Conservation (phyloP, 495 filamentous ascomycete genomes). For the Neurospora sp. region DNA sequence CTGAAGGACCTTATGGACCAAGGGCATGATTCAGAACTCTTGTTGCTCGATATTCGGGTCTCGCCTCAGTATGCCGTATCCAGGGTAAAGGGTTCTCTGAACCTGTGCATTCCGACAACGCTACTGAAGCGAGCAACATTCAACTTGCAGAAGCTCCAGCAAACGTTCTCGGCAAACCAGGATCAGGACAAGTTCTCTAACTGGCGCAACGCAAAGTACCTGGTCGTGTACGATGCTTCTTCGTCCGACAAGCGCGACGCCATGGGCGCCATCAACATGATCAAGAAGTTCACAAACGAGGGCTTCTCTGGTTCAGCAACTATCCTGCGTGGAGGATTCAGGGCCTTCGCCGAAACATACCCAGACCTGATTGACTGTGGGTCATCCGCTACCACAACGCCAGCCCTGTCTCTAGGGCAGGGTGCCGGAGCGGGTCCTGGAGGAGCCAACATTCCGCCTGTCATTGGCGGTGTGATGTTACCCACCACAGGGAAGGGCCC, state of each 20-base stretch:
- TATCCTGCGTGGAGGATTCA: slow-evolving; percentile 56
- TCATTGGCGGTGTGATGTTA: slow-evolving; percentile 79
- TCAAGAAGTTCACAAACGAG: slow-evolving; percentile 85
- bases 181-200: slow-evolving; percentile 65
- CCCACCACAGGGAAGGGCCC: slow-evolving; percentile 54
- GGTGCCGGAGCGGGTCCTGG: slow-evolving; percentile 27
- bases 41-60: slow-evolving; percentile 84
- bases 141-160: slow-evolving; percentile 78
- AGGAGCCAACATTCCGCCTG: slow-evolving; percentile 53
- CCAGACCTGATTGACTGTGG: slow-evolving; percentile 38
- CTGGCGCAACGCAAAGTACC: slow-evolving; percentile 63
- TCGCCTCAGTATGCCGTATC: slow-evolving; percentile 70
- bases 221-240: slow-evolving; percentile 77
- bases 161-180: slow-evolving; percentile 69
- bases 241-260: slow-evolving; percentile 74
- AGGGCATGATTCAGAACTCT: slow-evolving; percentile 40
- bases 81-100: slow-evolving; percentile 68
- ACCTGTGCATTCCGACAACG: slow-evolving; percentile 92
- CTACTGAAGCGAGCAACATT: slow-evolving; percentile 85
- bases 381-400: slow-evolving; percentile 8
- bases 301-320: slow-evolving; percentile 65
- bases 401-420: slow-evolving; percentile 24
- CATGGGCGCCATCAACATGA: slow-evolving; percentile 61
- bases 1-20: slow-evolving; percentile 57
- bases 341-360: slow-evolving; percentile 36